A percentile compares a stretch with the other conserved stretches of the same genome.
Conservation (phyloP, 108 stramenopile species). For the Pseudonitzschia delicatissima region DNA sequence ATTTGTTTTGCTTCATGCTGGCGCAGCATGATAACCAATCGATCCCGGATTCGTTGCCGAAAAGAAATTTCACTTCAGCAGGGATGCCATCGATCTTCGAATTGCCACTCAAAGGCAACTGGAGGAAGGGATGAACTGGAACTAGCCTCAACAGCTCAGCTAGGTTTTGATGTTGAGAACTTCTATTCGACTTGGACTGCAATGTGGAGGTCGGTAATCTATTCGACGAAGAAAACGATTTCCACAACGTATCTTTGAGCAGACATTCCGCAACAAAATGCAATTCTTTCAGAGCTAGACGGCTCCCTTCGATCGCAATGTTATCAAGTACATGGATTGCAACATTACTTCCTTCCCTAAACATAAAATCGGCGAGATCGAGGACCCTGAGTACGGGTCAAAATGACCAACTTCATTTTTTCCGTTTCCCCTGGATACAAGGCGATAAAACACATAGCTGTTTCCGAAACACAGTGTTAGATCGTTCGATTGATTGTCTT, state of each 20-base stretch:
- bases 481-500: neutral
- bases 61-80: slow-evolving; percentile 15
- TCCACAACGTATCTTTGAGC: slow-evolving; percentile 33
- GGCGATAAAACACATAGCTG: slow-evolving; percentile 35
- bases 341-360: slow-evolving; percentile 35
- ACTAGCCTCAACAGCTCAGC: slow-evolving; percentile 16
- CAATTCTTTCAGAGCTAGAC: slow-evolving; percentile 26
- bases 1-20: slow-evolving; percentile 29
- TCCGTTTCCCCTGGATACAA: slow-evolving; percentile 4
- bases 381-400: slow-evolving; percentile 38
- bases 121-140: slow-evolving; percentile 9
- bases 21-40: slow-evolving; percentile 31
- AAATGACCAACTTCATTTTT: slow-evolving; percentile 30
- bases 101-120: neutral
- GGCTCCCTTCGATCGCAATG: slow-evolving; percentile 32
- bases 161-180: neutral
- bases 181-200: neutral
- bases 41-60: slow-evolving; percentile 20
- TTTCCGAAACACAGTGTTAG: neutral
- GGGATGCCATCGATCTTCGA: slow-evolving; percentile 8
- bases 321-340: slow-evolving; percentile 42
- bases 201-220: neutral
- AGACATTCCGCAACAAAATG: slow-evolving; percentile 25
- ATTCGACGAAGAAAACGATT: slow-evolving; percentile 16
- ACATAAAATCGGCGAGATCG: slow-evolving; percentile 43